These are phyloP conservation scores for Backusella sp. DNA, from an alignment of 192 early-diverging fungal species.

Conservation along the genomic window DNA sequence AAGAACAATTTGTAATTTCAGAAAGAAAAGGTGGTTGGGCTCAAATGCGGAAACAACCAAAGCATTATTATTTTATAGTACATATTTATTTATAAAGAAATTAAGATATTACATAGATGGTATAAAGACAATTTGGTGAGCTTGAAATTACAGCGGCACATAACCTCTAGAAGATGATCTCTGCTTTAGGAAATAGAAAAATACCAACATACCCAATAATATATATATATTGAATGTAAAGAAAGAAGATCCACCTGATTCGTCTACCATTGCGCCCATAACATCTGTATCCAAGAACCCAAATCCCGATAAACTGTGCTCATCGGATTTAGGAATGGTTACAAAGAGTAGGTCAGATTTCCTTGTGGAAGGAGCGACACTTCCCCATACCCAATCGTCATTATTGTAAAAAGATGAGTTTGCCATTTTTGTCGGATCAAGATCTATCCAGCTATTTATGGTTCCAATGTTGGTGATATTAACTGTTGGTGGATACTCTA, in stretches of 20 bases:
- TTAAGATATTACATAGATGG: neutral
- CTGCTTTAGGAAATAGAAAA: neutral
- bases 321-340: constrained; percentile 4
- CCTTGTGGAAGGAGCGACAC: neutral
- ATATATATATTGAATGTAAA: neutral
- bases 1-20: too few species aligned
- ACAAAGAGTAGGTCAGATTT: constrained; percentile 6
- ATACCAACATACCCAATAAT: neutral
- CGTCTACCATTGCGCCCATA: constrained; percentile 8
- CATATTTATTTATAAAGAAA: neutral
- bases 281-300: constrained; percentile 30
- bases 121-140: neutral
- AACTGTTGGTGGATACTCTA: constrained; percentile 25
- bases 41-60: too few species aligned
- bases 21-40: too few species aligned
- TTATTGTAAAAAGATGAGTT: neutral
- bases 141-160: neutral
- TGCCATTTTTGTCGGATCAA: neutral
- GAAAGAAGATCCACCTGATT: neutral
- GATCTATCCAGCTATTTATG: neutral
- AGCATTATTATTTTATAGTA: neutral
- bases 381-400: constrained; percentile 20
- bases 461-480: constrained; percentile 21
- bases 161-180: neutral
- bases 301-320: constrained; percentile 13